These are phyloP conservation scores for Pholiota conissans DNA, from an alignment of 768 basidiomycete genomes.

Conservation along the genomic window DNA sequence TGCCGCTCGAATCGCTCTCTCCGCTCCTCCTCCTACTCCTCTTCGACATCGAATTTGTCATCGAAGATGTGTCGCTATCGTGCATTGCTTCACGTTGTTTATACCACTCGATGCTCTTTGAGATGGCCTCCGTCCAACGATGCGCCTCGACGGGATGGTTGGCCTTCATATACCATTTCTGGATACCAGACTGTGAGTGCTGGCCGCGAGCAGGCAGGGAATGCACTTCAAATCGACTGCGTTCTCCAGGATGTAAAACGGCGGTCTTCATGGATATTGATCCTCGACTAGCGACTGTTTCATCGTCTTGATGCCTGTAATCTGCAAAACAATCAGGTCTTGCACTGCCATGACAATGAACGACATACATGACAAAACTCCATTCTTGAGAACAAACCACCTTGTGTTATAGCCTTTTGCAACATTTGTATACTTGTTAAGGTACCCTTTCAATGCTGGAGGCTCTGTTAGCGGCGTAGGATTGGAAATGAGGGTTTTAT, in stretches of 20 bases:
- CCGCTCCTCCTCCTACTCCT: slow-evolving; percentile 16
- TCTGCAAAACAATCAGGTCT: slow-evolving; percentile 35
- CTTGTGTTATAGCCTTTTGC: slow-evolving; percentile 86
- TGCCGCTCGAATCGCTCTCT: slow-evolving; percentile 42
- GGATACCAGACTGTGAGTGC: slow-evolving; percentile 37
- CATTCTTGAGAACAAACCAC: slow-evolving; percentile 91
- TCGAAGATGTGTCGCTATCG: slow-evolving; percentile 22
- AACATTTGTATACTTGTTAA: slow-evolving; percentile 93
- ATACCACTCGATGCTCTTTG: slow-evolving; percentile 71
- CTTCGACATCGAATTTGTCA: slow-evolving; percentile 10
- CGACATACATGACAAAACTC: slow-evolving; percentile 77
- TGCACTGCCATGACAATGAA: not conserved
- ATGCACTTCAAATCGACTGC: slow-evolving; percentile 82
- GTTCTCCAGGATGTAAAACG: slow-evolving; percentile 58
- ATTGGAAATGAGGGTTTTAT: slow-evolving; percentile 63
- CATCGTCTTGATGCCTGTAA: slow-evolving; percentile 89
- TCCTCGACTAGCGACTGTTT: slow-evolving; percentile 80
- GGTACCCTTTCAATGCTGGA: slow-evolving; percentile 69
- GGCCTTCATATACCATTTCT: slow-evolving; percentile 84
- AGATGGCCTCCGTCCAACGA: slow-evolving; percentile 81
- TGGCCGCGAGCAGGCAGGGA: slow-evolving; percentile 47
- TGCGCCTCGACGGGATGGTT: slow-evolving; percentile 89
- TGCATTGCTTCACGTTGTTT: slow-evolving; percentile 33
- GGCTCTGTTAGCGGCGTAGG: slow-evolving; percentile 47
- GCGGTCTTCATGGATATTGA: slow-evolving; percentile 88